Evolutionary conservation across 225 moss, liverwort and hornwort species (phyloP), one percentile per base, ranked within the genome.

Genomic region (Pleurozium schreberi): DNA sequence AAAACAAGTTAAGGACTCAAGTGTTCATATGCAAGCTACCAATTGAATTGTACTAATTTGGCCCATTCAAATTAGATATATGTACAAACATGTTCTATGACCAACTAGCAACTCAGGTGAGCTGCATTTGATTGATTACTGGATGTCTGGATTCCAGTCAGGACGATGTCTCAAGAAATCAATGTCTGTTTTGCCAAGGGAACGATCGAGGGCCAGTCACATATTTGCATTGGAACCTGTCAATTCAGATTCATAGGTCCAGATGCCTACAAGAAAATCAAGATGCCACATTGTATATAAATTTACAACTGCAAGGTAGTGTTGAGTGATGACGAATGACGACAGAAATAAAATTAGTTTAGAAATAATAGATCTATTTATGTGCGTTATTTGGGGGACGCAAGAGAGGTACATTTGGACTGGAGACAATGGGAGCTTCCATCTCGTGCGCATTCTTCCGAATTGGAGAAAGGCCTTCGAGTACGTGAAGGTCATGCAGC

Each of bases 371-470:
- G 57, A 80, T 55, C n/a, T 34, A 22, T 55, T 43, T 34, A 22
- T 64, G 59, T 81, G 84, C 66, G 79, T 42, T 66, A 74, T 61
- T 59, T 73, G 50, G 59, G 57, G 82, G 70, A 84, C 75, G 80
- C 81, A 81, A 85, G 88, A 90, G 69, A 58, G 50, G 80, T 87
- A 92, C 91, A 92, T 94, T 94, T 94, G 93, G 93, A 94, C 92
- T 92, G 91, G 90, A 84, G 86, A 84, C 79, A 84, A 87, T 89
- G 91, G 92, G 93, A 94, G 92, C 93, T 92, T 91, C 93, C 91
- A 91, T 85, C 90, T 94, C 91, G 90, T 87, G 84, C 82, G 42
- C 90, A 87, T 60, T 91, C 88, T 88, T 89, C 86, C 90, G 65
- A 82, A 76, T 82, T 73, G 85, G 69, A 74, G 89, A 60, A 80